Conservation (phyloP, 495 filamentous ascomycete species). For the Filosporella fistucella region DNA sequence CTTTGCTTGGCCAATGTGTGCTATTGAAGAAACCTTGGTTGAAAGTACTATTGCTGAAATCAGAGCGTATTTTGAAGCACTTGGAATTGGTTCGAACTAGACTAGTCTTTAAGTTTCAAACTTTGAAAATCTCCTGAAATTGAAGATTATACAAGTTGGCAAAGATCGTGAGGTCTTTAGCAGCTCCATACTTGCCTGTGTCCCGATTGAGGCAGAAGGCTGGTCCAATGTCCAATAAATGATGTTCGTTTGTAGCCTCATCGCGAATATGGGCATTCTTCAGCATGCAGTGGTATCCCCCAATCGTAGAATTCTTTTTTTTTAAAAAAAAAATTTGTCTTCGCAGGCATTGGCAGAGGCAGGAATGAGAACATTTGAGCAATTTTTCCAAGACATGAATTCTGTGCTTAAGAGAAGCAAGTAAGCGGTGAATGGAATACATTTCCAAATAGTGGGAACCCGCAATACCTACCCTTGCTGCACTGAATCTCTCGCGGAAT, state of each 20-base stretch:
- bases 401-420: background rate
- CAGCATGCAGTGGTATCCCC: background rate
- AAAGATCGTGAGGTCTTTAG: background rate
- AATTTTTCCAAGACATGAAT: background rate
- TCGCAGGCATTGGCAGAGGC: background rate
- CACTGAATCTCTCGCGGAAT: background rate
- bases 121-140: background rate
- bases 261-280: background rate
- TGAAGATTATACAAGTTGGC: background rate
- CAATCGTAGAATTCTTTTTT: background rate
- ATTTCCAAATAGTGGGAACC: background rate
- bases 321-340: too few relatives aligned
- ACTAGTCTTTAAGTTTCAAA: background rate
- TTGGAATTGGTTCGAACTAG: background rate
- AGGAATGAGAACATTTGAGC: background rate
- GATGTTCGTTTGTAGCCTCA: background rate
- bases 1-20: conserved; percentile 7
- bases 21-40: conserved; percentile 2
- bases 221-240: too few relatives aligned
- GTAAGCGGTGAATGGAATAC: background rate
- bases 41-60: background rate
- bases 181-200: background rate
- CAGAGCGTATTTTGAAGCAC: background rate
- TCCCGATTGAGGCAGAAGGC: background rate
- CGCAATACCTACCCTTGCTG: background rate